These are phyloP conservation scores for Epichloe scottii DNA, from an alignment of 2,329 filamentous ascomycete genomes.

Conservation along the genomic window DNA sequence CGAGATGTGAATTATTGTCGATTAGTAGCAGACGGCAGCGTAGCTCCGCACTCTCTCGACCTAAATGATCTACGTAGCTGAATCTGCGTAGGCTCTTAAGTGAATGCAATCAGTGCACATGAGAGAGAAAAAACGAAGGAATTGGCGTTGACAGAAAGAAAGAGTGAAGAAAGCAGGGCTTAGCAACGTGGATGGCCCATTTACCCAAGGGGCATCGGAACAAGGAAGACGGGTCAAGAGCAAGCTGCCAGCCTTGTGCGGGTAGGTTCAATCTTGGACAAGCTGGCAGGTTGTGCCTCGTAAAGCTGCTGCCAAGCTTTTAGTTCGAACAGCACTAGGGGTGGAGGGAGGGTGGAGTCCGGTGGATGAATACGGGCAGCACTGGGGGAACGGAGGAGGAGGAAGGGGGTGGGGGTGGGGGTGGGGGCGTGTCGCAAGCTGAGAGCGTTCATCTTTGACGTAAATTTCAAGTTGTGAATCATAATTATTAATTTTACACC, in stretches of 20 bases:
- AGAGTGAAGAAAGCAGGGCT: background rate
- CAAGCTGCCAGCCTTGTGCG: background rate
- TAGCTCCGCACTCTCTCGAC: background rate
- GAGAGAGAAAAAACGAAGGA: background rate
- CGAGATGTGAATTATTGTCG: background rate
- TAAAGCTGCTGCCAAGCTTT: slow-evolving; percentile 1
- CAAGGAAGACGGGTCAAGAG: background rate
- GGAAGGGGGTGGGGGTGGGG: too few relatives aligned
- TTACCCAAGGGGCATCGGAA: background rate
- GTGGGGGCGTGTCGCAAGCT: background rate
- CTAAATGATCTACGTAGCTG: background rate
- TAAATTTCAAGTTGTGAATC: too few relatives aligned
- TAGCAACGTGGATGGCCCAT: background rate
- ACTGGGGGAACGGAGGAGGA: too few relatives aligned
- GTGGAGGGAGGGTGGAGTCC: too few relatives aligned
- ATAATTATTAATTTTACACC: too few relatives aligned
- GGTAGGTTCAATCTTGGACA: background rate
- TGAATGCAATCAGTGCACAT: background rate
- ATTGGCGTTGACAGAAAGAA: background rate
- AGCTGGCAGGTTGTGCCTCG: background rate
- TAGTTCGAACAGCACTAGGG: background rate
- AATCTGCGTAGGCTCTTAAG: background rate
- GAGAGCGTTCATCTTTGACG: background rate
- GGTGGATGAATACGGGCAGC: background rate
- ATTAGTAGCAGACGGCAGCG: background rate